Base-by-base conservation (phyloP, 768 basidiomycete species). In the Antrodiella citrinella region DNA sequence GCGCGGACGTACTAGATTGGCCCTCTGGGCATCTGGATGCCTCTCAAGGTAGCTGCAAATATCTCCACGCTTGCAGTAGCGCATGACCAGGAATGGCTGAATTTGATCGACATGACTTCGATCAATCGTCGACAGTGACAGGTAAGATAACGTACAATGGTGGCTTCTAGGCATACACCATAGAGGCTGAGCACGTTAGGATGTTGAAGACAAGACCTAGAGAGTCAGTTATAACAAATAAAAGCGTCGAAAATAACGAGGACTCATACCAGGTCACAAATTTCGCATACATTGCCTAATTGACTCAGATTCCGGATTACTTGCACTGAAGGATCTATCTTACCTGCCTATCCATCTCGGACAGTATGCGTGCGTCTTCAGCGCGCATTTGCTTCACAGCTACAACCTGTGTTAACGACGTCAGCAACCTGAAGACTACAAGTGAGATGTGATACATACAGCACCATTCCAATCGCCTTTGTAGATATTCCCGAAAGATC, bases 81-180 rank as follows among this genome's bases (percentile, higher is more conserved):
- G 26, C 55, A 57, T 57, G 23, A 57, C 54, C 9, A 57, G 46
- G 44, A 57, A 57, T 15, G 55, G 55, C 55, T 56, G 26, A n/a
- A n/a, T n/a, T n/a, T n/a, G n/a, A n/a, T n/a, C n/a, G n/a, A n/a
- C n/a, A n/a, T n/a, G n/a, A n/a, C n/a, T n/a, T n/a, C n/a, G n/a
- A n/a, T n/a, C n/a, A n/a, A n/a, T n/a, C n/a, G n/a, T n/a, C n/a
- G n/a, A n/a, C n/a, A n/a, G n/a, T n/a, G n/a, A n/a, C n/a, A n/a
- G n/a, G n/a, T n/a, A n/a, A n/a, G n/a, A n/a, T n/a, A n/a, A n/a
- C 55, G 19, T 35, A 56, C 55, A 4, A 35, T n/a, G n/a, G 21
- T 21, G 26, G 48, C 45, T 23, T 57, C 55, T 13, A 54, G 38
- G 45, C 55, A 57, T 40, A 50, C 54, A 13, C 55, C 55, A 23